Evolutionary conservation across 1,139 yeast species (phyloP).

Genomic region (Magnusiomyces magnusii): DNA sequence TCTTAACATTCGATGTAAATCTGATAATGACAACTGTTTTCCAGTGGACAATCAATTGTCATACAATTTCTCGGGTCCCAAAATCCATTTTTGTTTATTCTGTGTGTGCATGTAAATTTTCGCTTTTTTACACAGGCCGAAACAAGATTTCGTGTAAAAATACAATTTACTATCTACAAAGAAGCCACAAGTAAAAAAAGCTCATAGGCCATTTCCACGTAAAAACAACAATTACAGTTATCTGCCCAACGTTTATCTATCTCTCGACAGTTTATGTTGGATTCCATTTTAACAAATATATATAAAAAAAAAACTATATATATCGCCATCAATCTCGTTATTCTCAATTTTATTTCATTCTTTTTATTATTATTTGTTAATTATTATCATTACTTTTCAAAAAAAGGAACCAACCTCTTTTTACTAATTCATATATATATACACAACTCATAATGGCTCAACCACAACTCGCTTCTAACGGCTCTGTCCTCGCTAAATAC

Average conservation of each 20-base stretch:
- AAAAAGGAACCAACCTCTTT: not conserved
- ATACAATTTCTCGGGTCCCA: too few relatives aligned
- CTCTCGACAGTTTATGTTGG: not conserved
- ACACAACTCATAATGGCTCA: slow-evolving; percentile 18
- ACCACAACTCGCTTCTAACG: slow-evolving; percentile 25
- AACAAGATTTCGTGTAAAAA: not conserved
- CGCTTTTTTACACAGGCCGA: not conserved
- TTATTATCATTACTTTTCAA: not conserved
- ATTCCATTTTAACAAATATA: not conserved
- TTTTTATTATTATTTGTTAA: too few relatives aligned
- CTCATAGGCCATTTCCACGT: not conserved
- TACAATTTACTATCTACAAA: not conserved
- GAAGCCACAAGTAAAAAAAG: too few relatives aligned
- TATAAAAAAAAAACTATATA: too few relatives aligned
- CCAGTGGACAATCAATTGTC: too few relatives aligned
- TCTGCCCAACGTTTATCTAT: not conserved
- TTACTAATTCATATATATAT: not conserved
- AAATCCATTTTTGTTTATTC: too few relatives aligned
- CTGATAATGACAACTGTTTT: too few relatives aligned
- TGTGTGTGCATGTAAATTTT: too few relatives aligned
- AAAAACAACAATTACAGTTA: not conserved
- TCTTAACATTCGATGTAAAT: too few relatives aligned
- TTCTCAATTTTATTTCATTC: not conserved
- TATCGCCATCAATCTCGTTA: not conserved
- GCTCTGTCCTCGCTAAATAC: slow-evolving; percentile 58